phyloP scores from a whole-genome alignment of 139 green algal genomes.

The Chlamydomonas schloesseri region DNA sequence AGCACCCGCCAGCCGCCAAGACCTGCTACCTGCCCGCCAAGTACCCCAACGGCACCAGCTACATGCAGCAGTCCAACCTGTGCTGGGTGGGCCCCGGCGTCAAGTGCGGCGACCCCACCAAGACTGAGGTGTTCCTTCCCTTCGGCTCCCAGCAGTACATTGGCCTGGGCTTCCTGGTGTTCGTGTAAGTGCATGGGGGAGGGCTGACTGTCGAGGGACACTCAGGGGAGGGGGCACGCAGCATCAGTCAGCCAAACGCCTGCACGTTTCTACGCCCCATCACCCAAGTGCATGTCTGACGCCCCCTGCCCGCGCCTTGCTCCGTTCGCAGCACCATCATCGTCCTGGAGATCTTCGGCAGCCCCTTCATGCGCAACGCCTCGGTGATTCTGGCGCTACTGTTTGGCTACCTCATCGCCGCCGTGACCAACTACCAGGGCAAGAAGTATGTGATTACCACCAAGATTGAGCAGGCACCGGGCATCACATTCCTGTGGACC shows the following conservation, averaged over 20 bases:
- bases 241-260: too few relatives aligned
- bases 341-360: too few relatives aligned
- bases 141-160: conserved; percentile 75
- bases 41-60: conserved; percentile 30
- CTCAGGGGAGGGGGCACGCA: too few relatives aligned
- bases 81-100: conserved; percentile 39
- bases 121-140: conserved; percentile 27
- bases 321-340: too few relatives aligned
- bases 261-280: too few relatives aligned
- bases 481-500: conserved; percentile 86
- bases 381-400: conserved; percentile 67
- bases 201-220: too few relatives aligned
- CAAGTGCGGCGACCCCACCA: conserved; percentile 24
- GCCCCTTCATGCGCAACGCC: conserved; percentile 78
- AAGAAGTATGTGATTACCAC: conserved; percentile 56
- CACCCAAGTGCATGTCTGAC: too few relatives aligned
- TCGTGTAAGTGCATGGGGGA: conserved; percentile 50
- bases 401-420: conserved; percentile 67
- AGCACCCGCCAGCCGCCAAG: conserved; percentile 4
- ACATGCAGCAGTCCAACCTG: background rate
- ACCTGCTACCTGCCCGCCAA: conserved; percentile 5
- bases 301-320: too few relatives aligned
- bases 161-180: conserved; percentile 70
- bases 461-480: conserved; percentile 66
- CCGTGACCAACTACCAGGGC: conserved; percentile 53